Evolutionary conservation across 495 filamentous ascomycete species (phyloP).

Genomic region (Aspergillus incahuasiensis): DNA sequence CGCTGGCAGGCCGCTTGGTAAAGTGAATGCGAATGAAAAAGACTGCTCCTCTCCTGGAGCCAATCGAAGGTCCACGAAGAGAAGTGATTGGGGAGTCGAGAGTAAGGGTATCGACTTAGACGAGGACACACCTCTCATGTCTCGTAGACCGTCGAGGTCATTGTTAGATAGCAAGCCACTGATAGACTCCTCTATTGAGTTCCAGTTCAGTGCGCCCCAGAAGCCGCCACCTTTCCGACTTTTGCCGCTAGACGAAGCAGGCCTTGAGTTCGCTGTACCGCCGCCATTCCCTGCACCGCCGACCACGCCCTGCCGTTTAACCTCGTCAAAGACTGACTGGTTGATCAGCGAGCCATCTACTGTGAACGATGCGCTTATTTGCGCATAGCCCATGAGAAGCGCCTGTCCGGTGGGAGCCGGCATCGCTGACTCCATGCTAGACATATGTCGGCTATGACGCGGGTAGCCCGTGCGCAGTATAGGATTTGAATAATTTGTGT

Average conservation of each 20-base stretch:
- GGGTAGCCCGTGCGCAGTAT: constrained; percentile 40
- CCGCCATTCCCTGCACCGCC: constrained; percentile 77
- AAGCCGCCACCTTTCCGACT: constrained; percentile 73
- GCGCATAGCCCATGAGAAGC: constrained; percentile 96
- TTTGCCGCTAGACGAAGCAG: constrained; percentile 47
- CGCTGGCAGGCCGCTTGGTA: constrained; percentile 84
- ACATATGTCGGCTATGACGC: constrained; percentile 58
- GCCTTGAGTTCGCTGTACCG: constrained; percentile 46
- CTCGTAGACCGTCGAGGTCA: constrained; percentile 86
- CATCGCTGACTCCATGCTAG: constrained; percentile 47
- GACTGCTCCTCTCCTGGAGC: constrained; percentile 84
- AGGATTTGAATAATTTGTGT: constrained; percentile 61
- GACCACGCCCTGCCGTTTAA: constrained; percentile 88
- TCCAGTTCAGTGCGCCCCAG: constrained; percentile 82
- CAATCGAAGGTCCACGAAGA: constrained; percentile 89
- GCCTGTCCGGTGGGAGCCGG: constrained; percentile 58
- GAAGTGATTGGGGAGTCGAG: constrained; percentile 92
- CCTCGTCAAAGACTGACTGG: constrained; percentile 85
- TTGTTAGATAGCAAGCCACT: constrained; percentile 78
- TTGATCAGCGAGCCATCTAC: constrained; percentile 89
- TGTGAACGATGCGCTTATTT: constrained; percentile 87
- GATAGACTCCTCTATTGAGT: constrained; percentile 80
- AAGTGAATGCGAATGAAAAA: constrained; percentile 77
- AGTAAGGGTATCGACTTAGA: constrained; percentile 82
- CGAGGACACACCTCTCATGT: constrained; percentile 79